Percentiles rank a stretch among this genome's conserved stretches.
Evolutionary conservation across 129 eudicot genomes (phyloP).

Genomic region (Solidago caesia): DNA sequence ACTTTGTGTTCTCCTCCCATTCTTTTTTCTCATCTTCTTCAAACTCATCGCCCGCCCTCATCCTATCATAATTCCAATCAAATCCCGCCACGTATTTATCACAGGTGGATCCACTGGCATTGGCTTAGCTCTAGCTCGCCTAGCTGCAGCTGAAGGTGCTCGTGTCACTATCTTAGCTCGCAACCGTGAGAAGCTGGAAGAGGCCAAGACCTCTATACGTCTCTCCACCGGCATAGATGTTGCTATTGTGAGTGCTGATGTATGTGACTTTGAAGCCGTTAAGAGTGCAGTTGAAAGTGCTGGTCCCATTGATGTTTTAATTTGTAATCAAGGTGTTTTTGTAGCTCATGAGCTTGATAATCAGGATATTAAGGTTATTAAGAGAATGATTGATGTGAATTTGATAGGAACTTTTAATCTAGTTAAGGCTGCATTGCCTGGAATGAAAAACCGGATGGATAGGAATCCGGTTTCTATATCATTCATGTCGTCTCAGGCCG

Average conservation of each 20-base stretch:
- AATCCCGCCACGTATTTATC: constrained; percentile 63
- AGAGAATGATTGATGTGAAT: constrained; percentile 60
- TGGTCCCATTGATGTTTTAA: constrained; percentile 57
- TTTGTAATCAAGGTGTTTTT: constrained; percentile 66
- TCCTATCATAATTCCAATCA: constrained; percentile 51
- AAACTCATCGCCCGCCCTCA: constrained; percentile 58
- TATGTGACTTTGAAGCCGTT: constrained; percentile 49
- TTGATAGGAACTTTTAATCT: constrained; percentile 61
- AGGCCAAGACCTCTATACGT: constrained; percentile 47
- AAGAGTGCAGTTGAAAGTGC: constrained; percentile 43
- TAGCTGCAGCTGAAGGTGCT: constrained; percentile 53
- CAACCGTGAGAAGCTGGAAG: constrained; percentile 40
- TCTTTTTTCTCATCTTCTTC: constrained; percentile 47
- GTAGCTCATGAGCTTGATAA: constrained; percentile 46
- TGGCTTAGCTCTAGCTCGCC: constrained; percentile 66
- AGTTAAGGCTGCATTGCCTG: constrained; percentile 64
- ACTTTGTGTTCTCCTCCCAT: constrained; percentile 38
- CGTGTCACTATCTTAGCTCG: constrained; percentile 67
- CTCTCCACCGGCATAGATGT: constrained; percentile 59
- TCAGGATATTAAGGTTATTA: constrained; percentile 44
- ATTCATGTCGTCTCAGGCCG: constrained; percentile 65
- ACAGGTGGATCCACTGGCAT: constrained; percentile 90
- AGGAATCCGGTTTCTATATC: constrained; percentile 57
- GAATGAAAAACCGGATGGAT: constrained; percentile 52
- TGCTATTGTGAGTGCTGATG: constrained; percentile 51